Evolutionary conservation across 2,329 filamentous ascomycete genomes (phyloP).

Genomic region (Sclerotinia spermophila): DNA sequence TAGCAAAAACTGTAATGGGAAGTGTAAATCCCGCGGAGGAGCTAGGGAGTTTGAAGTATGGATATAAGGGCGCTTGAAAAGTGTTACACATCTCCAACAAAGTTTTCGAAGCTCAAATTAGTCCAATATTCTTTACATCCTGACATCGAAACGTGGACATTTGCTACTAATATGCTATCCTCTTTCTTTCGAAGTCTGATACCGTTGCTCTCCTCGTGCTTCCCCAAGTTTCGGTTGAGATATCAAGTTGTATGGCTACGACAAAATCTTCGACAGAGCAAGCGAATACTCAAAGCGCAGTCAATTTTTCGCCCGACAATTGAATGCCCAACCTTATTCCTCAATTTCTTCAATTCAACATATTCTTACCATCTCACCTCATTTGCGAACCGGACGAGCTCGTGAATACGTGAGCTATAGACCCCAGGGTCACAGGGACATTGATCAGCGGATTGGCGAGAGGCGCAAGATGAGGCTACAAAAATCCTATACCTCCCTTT

Average conservation of each 20-base stretch:
- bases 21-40: slow-evolving; percentile 64
- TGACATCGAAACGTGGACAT: neutral
- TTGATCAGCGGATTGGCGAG: no score
- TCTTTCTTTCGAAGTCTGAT: neutral
- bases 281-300: neutral
- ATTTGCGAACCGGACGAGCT: neutral
- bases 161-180: neutral
- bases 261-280: neutral
- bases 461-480: no score
- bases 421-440: neutral
- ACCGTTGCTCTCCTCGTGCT: neutral
- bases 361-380: neutral
- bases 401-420: neutral
- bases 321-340: neutral
- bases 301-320: neutral
- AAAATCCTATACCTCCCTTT: neutral
- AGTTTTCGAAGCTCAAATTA: neutral
- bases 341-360: neutral
- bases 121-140: neutral
- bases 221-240: no score
- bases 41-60: slow-evolving; percentile 59
- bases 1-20: slow-evolving; percentile 63
- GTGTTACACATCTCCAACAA: neutral
- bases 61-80: slow-evolving; percentile 60
- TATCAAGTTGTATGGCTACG: neutral